Evolutionary conservation across 2,329 filamentous ascomycete species (phyloP), one percentile per base, ranked within the genome.

Genomic region (Penicillium sp.): DNA sequence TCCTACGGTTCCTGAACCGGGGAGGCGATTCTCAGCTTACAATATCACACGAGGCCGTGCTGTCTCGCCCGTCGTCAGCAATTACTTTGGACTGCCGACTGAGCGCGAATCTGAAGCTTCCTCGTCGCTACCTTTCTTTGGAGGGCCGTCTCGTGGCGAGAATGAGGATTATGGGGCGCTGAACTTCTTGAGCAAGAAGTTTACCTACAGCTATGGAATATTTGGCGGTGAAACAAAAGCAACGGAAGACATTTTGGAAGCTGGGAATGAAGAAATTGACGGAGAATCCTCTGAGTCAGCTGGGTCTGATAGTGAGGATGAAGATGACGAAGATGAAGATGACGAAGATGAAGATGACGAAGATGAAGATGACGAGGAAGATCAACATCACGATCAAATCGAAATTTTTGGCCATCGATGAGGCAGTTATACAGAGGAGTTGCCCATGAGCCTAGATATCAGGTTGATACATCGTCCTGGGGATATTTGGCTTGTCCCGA

Each of bases 101-200:
- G 64, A 67, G 43, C 62, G 64, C 28, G 64, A 64, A 47, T 53
- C 55, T 46, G 64, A 58, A 43, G 65, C 57, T 50, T 63, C 59
- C 41, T 63, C 54, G 12, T 66, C 62, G 18, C 56, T 60, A 11
- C 65, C 65, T 28, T 63, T 64, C 41, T 66, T 63, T 50, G 58
- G 63, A 11, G 50, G 48, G 39, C 47, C 52, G 40, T 29, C 57
- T 35, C 52, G 55, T 39, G 54, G 50, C 44, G 55, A 56, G 14
- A 37, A 54, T 40, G 53, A 63, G n/a, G 78, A 80, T 13, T 78
- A 77, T 0, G 77, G 79, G 14, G 81, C 59, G 14, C 82, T 47
- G 77, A 84, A 49, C 61, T 84, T 27, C 77, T 78, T 27, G 79
- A 76, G 76, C 38, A 70, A 74, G 11, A 75, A 73, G 63, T 71